Evolutionary conservation across 23 red algal genomes (phyloP).

Genomic region (Gracilaria domingensis): DNA sequence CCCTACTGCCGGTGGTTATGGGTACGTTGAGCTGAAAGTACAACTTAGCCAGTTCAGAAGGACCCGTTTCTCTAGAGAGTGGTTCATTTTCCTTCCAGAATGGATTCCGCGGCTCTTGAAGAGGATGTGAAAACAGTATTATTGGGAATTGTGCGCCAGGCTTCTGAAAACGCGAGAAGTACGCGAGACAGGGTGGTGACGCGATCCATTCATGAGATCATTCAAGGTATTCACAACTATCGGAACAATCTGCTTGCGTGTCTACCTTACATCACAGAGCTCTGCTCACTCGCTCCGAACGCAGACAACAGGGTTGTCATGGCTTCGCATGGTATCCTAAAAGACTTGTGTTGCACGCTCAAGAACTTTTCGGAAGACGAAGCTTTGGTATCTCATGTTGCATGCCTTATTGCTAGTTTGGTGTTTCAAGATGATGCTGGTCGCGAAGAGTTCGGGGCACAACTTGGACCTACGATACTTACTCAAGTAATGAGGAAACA

Average conservation of each 20-base stretch:
- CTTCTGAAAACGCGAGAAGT: not conserved
- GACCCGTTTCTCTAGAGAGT: not conserved
- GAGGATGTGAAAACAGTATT: not conserved
- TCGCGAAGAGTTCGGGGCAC: not conserved
- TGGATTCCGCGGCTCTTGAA: not conserved
- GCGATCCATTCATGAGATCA: not conserved
- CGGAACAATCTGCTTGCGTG: not conserved
- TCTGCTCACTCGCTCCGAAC: not conserved
- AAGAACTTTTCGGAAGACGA: constrained; percentile 16
- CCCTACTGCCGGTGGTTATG: too few species aligned
- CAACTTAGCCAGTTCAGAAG: not conserved
- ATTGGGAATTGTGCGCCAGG: not conserved
- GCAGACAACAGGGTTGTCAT: not conserved
- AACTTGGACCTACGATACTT: not conserved
- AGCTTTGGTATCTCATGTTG: not conserved
- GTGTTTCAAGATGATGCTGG: not conserved
- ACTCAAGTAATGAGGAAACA: not conserved
- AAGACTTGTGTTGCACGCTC: not conserved
- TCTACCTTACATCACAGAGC: not conserved
- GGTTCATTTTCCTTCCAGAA: not conserved
- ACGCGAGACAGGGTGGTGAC: not conserved
- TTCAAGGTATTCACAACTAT: not conserved
- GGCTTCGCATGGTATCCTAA: not conserved
- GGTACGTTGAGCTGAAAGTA: not conserved
- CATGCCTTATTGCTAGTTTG: constrained; percentile 9